Evolutionary conservation across 169 alveolate genomes (phyloP), one percentile per base, ranked within the genome.

Genomic region (Blepharisma undulans): DNA sequence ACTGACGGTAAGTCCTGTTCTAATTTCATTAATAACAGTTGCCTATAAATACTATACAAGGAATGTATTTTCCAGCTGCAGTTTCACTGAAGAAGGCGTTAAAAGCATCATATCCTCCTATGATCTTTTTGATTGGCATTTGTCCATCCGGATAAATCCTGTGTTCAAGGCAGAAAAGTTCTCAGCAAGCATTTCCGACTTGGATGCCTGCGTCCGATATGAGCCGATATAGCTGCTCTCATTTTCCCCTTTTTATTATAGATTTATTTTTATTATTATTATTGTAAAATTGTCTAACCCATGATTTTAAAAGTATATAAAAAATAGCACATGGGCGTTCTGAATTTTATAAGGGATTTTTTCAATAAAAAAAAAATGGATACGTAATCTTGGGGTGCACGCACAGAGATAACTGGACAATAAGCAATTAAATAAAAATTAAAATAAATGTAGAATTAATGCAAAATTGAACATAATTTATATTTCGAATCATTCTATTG

Each of bases 161-260:
- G 96, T 98, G 99, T 94, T 99, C 99, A 81, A 99, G 96, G 95
- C 99, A 99, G 98, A 99, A 99, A 33, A 99, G 96, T 94, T 99
- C 99, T 99, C 99, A 99, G 96, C 99, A 99, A 90, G 99, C 99
- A 92, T 98, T 98, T 88, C 99, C 99, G 72, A 99, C 98, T 96
- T 99, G 99, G 91, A 99, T 98, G 88, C 99, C 99, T 72, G 99
- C 99, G 99, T 89, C 99, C 99, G 87, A 99, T 99, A 96, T 99
- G 99, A 88, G 99, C 98, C 93, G 99, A 98, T 92, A 99, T 98
- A 84, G 98, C 99, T 97, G 99, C 99, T 96, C 99, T 98, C 99
- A 99, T 99, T 8, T 74, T 93, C 33, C 14, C 21, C 7, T 78
- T 78, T 78, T 25, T 48, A 48, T 48, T 48, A 48, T 48, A 48